Percentiles rank a stretch among this genome's conserved stretches.
Conservation (phyloP, 1,284 basidiomycete genomes). For the Veloporphyrellus conicus region DNA sequence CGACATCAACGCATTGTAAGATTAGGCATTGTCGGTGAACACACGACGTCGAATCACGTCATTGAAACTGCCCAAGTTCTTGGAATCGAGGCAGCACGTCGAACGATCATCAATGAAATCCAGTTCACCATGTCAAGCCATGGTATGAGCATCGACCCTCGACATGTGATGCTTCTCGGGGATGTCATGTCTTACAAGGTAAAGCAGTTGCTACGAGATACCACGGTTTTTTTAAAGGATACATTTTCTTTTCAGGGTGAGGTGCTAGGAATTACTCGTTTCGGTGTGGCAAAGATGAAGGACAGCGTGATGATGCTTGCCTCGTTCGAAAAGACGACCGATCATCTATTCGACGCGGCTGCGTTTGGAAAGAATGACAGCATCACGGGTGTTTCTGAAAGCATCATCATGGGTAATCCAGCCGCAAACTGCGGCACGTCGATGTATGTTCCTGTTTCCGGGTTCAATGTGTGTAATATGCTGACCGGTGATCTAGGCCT, state of each 20-base stretch:
- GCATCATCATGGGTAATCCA: slow-evolving; percentile 99
- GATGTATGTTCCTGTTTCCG: slow-evolving; percentile 53
- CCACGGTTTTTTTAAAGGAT: too few relatives aligned
- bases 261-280: slow-evolving; percentile 96
- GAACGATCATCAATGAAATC: slow-evolving; percentile 96
- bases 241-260: slow-evolving; percentile 64
- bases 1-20: background rate
- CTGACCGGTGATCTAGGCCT: slow-evolving; percentile 40
- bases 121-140: slow-evolving; percentile 97
- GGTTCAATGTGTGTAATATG: background rate
- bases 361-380: slow-evolving; percentile 94
- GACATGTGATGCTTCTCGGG: slow-evolving; percentile 97
- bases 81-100: slow-evolving; percentile 94
- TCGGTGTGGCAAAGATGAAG: slow-evolving; percentile 99
- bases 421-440: slow-evolving; percentile 94
- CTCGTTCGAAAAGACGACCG: slow-evolving; percentile 99
- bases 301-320: slow-evolving; percentile 99
- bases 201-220: slow-evolving; percentile 3
- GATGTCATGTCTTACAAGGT: slow-evolving; percentile 99
- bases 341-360: slow-evolving; percentile 97
- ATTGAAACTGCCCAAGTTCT: slow-evolving; percentile 94
- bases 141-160: slow-evolving; percentile 98
- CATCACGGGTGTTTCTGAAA: slow-evolving; percentile 96
- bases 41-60: slow-evolving; percentile 95
- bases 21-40: slow-evolving; percentile 84